Percentiles rank a stretch among this genome's conserved stretches.
Evolutionary conservation across 192 early-diverging fungal species (phyloP).

Genomic region (Gonapodya sp.): DNA sequence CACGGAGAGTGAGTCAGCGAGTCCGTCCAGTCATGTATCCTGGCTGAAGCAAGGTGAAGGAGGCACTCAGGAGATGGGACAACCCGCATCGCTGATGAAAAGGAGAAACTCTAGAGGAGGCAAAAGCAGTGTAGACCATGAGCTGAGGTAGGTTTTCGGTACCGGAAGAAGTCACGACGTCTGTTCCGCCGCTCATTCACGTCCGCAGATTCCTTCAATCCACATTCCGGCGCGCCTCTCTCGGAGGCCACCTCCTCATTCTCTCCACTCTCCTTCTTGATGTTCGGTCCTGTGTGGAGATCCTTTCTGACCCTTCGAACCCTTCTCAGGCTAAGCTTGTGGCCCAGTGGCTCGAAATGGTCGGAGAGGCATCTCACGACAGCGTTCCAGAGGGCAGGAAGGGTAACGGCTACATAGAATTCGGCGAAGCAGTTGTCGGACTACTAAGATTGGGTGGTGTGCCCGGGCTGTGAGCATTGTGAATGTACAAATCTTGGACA

Average conservation of each 20-base stretch:
- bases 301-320: neutral
- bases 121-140: neutral
- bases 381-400: neutral
- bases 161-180: no score
- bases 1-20: neutral
- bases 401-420: neutral
- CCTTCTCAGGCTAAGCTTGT: neutral
- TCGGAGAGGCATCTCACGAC: neutral
- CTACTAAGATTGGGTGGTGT: neutral
- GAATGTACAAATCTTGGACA: no score
- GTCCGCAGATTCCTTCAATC: neutral
- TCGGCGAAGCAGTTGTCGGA: neutral
- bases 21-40: neutral
- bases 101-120: neutral
- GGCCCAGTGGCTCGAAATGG: neutral
- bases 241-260: neutral
- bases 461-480: neutral
- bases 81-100: neutral
- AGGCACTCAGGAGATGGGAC: neutral
- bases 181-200: no score
- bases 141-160: neutral
- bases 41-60: neutral
- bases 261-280: neutral
- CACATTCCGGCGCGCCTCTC: neutral
- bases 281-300: neutral